Percentiles rank a stretch among this genome's conserved stretches.
Conservation (phyloP, 2,329 filamentous ascomycete genomes). For the Verticillium zaregamsianum region DNA sequence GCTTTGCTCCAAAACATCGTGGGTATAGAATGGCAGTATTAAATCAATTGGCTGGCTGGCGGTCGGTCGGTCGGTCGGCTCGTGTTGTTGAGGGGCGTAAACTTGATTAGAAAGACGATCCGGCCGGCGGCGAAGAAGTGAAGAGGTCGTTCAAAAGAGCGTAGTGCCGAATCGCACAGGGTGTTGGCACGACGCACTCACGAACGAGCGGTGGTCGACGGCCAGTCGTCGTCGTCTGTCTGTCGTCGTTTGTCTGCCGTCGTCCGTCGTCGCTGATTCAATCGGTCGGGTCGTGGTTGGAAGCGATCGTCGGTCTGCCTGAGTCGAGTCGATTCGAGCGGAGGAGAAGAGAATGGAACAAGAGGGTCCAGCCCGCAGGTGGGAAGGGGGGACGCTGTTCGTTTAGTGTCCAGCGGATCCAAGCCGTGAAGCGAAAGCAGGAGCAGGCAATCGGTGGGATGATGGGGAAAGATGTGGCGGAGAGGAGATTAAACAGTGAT, state of each 20-base stretch:
- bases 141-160: conserved; percentile 3
- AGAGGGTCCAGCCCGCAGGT: conserved; percentile 28
- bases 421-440: conserved; percentile 9
- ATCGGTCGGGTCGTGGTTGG: conserved; percentile 7
- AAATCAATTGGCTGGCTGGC: not conserved
- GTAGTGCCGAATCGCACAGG: conserved; percentile 2
- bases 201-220: conserved; percentile 4
- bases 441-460: conserved; percentile 11
- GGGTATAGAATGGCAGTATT: not conserved
- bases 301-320: conserved; percentile 16
- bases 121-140: conserved; percentile 11
- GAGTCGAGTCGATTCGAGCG: conserved; percentile 16
- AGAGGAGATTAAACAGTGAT: conserved; percentile 13
- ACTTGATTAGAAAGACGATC: conserved; percentile 6
- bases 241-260: not conserved
- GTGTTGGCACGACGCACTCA: not conserved
- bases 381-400: conserved; percentile 18
- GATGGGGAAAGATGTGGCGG: conserved; percentile 8
- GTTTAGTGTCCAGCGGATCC: conserved; percentile 11
- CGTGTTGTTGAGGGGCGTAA: not conserved
- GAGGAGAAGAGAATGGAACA: conserved; percentile 14
- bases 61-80: not conserved
- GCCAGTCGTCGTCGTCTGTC: conserved; percentile 4
- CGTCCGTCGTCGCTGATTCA: not conserved
- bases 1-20: conserved; percentile 13